These are phyloP conservation scores for Epichloe typhina DNA, from an alignment of 2,329 filamentous ascomycete species.

Conservation along the genomic window DNA sequence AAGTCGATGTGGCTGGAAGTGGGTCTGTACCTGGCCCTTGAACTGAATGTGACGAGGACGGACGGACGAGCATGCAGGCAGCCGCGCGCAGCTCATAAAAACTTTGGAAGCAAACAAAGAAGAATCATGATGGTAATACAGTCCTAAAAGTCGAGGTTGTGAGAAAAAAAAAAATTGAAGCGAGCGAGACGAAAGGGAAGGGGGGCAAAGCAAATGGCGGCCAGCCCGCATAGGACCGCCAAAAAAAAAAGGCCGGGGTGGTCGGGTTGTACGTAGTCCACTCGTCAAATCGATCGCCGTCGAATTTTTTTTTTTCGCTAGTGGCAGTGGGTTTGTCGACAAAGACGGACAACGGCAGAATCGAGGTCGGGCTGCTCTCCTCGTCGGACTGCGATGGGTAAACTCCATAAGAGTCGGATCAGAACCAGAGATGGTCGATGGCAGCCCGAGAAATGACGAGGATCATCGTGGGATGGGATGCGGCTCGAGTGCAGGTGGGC, in stretches of 20 bases:
- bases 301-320: not conserved
- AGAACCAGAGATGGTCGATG: not conserved
- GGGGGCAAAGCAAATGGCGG: not conserved
- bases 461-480: not conserved
- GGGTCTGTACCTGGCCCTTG: constrained; percentile 1
- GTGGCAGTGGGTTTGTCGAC: not conserved
- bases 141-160: not conserved
- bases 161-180: not conserved
- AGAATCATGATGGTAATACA: not conserved
- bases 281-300: not conserved
- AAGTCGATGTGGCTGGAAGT: constrained; percentile 5
- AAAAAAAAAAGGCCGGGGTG: not conserved
- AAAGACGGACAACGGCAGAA: not conserved
- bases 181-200: not conserved
- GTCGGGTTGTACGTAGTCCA: not conserved
- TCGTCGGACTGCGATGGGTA: constrained; percentile 2
- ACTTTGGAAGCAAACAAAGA: not conserved
- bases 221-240: not conserved
- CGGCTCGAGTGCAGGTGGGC: not conserved
- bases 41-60: not conserved
- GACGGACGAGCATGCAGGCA: not conserved
- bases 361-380: not conserved
- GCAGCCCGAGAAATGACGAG: constrained; percentile 1
- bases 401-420: not conserved
- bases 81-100: not conserved